A percentile compares a stretch with the other conserved stretches of the same genome.
phyloP scores from a whole-genome alignment of 2,329 filamentous ascomycete species.

The Colletotrichum sojae region DNA sequence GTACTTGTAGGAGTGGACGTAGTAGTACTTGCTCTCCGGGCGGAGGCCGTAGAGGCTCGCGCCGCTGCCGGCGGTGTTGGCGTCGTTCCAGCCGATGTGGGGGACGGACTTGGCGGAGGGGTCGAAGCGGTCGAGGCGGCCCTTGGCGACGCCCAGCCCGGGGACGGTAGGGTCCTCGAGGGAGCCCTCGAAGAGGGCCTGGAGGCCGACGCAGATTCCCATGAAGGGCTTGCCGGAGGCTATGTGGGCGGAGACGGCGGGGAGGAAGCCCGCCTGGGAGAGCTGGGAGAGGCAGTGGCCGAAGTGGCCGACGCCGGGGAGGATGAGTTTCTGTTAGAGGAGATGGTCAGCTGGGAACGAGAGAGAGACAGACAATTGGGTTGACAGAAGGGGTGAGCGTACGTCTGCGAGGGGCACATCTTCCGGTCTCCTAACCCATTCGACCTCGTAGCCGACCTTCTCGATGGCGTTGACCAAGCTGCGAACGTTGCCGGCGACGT shows the following conservation, averaged over 20 bases:
- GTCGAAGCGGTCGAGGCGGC: conserved; percentile 81
- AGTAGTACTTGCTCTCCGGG: conserved; percentile 95
- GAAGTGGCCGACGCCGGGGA: conserved; percentile 97
- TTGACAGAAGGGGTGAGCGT: conserved; percentile 42
- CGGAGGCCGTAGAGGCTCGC: conserved; percentile 80
- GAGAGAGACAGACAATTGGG: neutral
- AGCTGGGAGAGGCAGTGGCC: conserved; percentile 94
- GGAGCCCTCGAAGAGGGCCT: conserved; percentile 90
- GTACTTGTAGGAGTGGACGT: conserved; percentile 94
- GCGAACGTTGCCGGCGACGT: conserved; percentile 95
- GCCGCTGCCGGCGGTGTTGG: conserved; percentile 68
- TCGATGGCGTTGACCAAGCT: conserved; percentile 98
- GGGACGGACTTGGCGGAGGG: conserved; percentile 89
- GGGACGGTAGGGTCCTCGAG: conserved; percentile 80
- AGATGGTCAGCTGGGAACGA: conserved; percentile 1
- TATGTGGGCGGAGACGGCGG: conserved; percentile 87
- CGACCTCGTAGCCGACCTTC: conserved; percentile 91
- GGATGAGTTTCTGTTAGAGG: conserved; percentile 82
- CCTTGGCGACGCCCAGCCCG: conserved; percentile 83
- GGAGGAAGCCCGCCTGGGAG: conserved; percentile 83
- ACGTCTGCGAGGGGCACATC: conserved; percentile 91
- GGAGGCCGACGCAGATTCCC: conserved; percentile 95
- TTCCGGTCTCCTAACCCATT: conserved; percentile 89
- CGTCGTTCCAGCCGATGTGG: conserved; percentile 98
- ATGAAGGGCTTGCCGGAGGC: conserved; percentile 95